Base-by-base conservation (phyloP, 2,329 filamentous ascomycete species). In the Cercospora janseana region DNA sequence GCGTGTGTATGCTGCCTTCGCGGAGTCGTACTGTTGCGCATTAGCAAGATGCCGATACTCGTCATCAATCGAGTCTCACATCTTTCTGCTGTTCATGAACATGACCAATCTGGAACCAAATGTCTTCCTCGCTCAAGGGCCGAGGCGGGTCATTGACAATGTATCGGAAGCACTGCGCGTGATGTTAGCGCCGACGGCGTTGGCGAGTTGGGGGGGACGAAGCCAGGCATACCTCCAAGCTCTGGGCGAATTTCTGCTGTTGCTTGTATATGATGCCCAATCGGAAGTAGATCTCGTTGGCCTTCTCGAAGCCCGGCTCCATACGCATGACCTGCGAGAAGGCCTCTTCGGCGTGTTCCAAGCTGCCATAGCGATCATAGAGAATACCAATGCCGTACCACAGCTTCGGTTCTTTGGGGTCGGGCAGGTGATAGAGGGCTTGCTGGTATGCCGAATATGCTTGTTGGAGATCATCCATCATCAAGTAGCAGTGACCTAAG, bases 211-310 rank as follows among this genome's bases (percentile, higher is more conserved):
- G 12, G 24, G 18, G 9, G 10, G 26, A 21, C 8, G 9, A 12
- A 10, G 13, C 24, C 9, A n/a, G 10, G n/a, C 44, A 46, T 76
- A 95, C 91, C 72, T 97, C 93, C 37, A 97, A 77, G 76, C 91
- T 96, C 66, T 94, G 86, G 45, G 78, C 78, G 68, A 91, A 98
- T 69, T 97, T 97, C 55, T 91, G 86, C 68, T 97, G 93, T 65
- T 97, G 92, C 70, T 98, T 98, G 76, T 97, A 97, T 59, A 98
- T 97, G 74, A 98, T 98, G n/a, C 93, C 93, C 6, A 98, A 80
- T 21, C 93, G 83, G 73, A 98, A 98, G 70, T 97, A 98, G 46
- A 98, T 97, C 69, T 98, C 93, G 65, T 97, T 97, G 50, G 92
- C 91, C 78, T 98, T 98, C 66, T 98, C 93, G 61, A 97, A 97